Evolutionary conservation across 331 rosid species (phyloP).

Genomic region (Pyrus hybrid): DNA sequence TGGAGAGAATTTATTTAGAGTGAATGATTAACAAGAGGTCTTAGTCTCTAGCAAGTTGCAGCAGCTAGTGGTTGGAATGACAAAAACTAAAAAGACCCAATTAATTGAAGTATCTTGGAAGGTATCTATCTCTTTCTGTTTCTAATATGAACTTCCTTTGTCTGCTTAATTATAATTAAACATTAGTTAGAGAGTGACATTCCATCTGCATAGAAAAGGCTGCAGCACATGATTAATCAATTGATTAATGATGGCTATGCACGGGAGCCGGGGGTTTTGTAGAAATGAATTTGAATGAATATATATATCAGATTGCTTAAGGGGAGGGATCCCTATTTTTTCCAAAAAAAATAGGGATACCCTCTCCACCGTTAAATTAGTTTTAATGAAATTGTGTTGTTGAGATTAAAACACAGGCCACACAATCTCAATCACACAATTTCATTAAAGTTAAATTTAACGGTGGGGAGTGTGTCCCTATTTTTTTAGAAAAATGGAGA

Average conservation of each 20-base stretch:
- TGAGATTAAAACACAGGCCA: no score
- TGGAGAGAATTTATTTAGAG: neutral
- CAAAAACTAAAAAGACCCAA: neutral
- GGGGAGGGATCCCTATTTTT: no score
- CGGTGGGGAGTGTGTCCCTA: no score
- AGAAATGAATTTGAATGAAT: neutral
- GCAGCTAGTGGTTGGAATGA: neutral
- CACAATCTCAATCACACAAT: no score
- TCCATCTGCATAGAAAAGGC: neutral
- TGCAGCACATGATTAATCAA: neutral
- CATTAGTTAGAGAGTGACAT: conserved; percentile 13
- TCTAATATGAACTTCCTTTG: neutral
- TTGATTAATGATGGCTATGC: conserved; percentile 1
- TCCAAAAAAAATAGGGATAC: no score
- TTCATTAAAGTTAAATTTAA: no score
- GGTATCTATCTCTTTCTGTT: neutral
- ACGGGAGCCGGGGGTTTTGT: neutral
- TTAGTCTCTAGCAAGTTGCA: conserved; percentile 16
- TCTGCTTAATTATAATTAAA: neutral
- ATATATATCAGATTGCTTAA: no score
- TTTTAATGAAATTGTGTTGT: no score
- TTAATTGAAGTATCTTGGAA: neutral
- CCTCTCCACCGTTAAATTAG: no score
- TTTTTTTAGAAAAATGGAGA: no score
- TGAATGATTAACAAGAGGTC: neutral